Evolutionary conservation across 352 stramenopile genomes (phyloP), one percentile per base, ranked within the genome.

Genomic region (Peronospora tabacina): DNA sequence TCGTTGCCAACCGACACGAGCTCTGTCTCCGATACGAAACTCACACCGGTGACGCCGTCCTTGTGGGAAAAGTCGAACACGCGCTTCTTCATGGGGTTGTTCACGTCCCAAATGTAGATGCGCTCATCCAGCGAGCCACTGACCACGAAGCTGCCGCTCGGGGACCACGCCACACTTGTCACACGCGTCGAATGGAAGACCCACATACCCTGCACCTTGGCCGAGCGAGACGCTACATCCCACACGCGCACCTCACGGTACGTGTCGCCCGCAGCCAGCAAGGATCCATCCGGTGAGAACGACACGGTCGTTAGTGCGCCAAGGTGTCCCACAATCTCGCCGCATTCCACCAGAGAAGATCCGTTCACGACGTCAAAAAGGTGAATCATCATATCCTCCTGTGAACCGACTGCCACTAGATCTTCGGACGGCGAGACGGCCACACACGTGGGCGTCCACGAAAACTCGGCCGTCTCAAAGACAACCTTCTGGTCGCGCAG

Each of bases 131-230:
- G 75, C 36, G 92, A 90, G 7, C 91, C 88, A 51, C 87, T 97
- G 10, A 85, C 95, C 6, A 99, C 59, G 29, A 93, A 85, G 39
- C 85, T 83, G 49, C 92, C 84, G 55, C 94, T 92, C 1, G 83
- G 82, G 19, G 87, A 93, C 91, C 95, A 99, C 22, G 93, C 82
- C 7, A 98, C 68, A 37, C 72, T 90, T 20, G 84, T 96, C 36
- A 99, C 89, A 17, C 82, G 80, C 52, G 95, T 96, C 44, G 94
- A 95, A 71, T 99, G 95, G 73, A 96, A 98, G 16, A 97, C 94
- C 95, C 95, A 99, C 66, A 87, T 68, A 16, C 86, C 85, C 56
- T 95, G 91, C 29, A 96, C 75, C 55, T 96, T 75, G 35, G 95
- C 68, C 0, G 75, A 72, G 49, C 79, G 87, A 17, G 70, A 79